Percentiles rank a stretch among this genome's conserved stretches.
phyloP scores from a whole-genome alignment of 2,329 filamentous ascomycete species.

The Colletotrichum sp. region DNA sequence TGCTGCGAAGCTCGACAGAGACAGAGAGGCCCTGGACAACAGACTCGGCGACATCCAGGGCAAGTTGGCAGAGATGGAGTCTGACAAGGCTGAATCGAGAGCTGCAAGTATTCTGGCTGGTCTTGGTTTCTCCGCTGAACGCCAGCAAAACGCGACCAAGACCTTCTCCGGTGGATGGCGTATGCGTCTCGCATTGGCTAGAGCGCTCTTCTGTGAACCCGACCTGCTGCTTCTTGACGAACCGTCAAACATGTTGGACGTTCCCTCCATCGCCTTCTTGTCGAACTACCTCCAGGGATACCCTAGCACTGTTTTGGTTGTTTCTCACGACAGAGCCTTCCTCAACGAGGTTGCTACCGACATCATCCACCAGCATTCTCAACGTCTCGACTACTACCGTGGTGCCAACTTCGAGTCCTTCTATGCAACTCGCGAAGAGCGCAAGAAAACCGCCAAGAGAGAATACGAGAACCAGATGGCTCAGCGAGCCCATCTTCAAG shows the following conservation, averaged over 20 bases:
- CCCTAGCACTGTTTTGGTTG: constrained; percentile 92
- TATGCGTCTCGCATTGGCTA: constrained; percentile 93
- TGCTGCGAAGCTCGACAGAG: constrained; percentile 81
- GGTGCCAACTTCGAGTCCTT: constrained; percentile 97
- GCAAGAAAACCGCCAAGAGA: constrained; percentile 93
- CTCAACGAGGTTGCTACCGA: constrained; percentile 99
- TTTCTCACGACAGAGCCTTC: constrained; percentile 98
- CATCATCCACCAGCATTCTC: constrained; percentile 97
- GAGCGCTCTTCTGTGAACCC: constrained; percentile 97
- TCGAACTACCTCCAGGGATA: constrained; percentile 94
- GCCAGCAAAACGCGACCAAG: constrained; percentile 91
- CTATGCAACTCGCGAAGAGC: constrained; percentile 96
- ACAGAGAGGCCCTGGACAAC: constrained; percentile 88
- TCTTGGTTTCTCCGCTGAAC: constrained; percentile 93
- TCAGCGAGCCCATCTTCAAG: constrained; percentile 89
- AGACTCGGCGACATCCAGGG: constrained; percentile 90
- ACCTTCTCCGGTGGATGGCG: constrained; percentile 99
- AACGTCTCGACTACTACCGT: constrained; percentile 97
- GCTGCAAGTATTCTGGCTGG: constrained; percentile 96
- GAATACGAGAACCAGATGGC: constrained; percentile 99
- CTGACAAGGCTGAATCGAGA: constrained; percentile 94
- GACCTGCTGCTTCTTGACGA: constrained; percentile 96
- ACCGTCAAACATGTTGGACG: constrained; percentile 99
- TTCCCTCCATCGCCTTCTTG: constrained; percentile 98
- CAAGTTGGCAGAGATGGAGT: constrained; percentile 98